These are phyloP conservation scores for Thalia dealbata DNA, from an alignment of 176 grass and related monocot genomes.

Conservation along the genomic window DNA sequence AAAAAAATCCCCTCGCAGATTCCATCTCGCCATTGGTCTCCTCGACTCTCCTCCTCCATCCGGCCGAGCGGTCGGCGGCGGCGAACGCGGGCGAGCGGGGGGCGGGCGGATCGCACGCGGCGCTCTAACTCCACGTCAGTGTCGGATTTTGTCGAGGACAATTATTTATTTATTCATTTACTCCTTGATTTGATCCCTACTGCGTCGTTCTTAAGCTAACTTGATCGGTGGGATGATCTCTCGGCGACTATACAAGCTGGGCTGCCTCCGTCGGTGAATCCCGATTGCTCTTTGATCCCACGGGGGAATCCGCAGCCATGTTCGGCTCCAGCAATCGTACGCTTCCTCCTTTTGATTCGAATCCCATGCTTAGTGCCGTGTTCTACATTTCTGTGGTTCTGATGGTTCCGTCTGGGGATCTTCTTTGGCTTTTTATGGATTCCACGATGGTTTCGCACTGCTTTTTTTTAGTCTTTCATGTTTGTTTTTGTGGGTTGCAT, in stretches of 20 bases:
- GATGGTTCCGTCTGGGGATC: background rate
- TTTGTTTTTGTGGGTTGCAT: background rate
- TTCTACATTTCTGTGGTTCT: too few species aligned
- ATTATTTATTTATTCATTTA: background rate
- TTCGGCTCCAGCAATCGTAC: slow-evolving; percentile 7
- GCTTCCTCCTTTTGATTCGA: background rate
- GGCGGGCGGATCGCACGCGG: background rate
- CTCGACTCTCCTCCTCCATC: background rate
- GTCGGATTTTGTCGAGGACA: background rate
- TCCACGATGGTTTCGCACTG: background rate
- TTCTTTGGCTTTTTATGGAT: background rate
- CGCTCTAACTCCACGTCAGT: background rate
- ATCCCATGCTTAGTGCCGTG: background rate
- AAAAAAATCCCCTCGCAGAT: background rate
- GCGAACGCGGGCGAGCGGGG: background rate
- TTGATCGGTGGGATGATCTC: background rate
- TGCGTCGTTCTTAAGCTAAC: slow-evolving; percentile 1
- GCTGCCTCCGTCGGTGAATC: background rate
- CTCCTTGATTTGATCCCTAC: background rate
- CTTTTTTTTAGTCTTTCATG: too few species aligned
- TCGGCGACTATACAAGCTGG: background rate
- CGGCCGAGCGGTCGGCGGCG: background rate
- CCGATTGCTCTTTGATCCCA: background rate
- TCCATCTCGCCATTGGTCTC: background rate
- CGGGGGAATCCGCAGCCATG: background rate